phyloP scores from a whole-genome alignment of 768 basidiomycete species.

The Mycena indigotica region DNA sequence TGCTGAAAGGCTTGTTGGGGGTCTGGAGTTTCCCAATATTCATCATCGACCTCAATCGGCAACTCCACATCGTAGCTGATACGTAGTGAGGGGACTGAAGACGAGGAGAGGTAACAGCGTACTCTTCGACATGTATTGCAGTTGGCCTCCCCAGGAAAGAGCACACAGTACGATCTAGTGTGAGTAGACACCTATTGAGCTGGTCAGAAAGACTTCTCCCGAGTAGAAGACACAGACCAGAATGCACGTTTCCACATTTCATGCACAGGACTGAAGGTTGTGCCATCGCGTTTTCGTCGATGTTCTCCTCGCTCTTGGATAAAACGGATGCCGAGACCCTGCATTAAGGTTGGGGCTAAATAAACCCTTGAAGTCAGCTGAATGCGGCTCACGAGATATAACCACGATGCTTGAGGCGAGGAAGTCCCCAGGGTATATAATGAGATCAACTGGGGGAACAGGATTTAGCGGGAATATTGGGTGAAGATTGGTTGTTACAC shows the following conservation, averaged over 20 bases:
- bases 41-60: conserved; percentile 60
- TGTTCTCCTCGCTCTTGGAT: conserved; percentile 69
- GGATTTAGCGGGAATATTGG: not conserved
- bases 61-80: conserved; percentile 65
- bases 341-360: not conserved
- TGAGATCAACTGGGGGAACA: conserved; percentile 30
- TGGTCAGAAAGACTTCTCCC: no score
- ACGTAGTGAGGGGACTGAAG: not conserved
- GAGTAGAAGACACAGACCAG: conserved; percentile 37
- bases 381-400: conserved; percentile 35
- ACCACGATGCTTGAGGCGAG: conserved; percentile 57
- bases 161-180: conserved; percentile 38
- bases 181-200: conserved; percentile 36
- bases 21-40: conserved; percentile 49
- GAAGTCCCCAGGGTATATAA: conserved; percentile 44
- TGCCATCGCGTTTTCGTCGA: conserved; percentile 43
- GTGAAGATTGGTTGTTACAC: conserved; percentile 24
- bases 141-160: conserved; percentile 65
- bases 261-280: conserved; percentile 42
- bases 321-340: conserved; percentile 58
- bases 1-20: conserved; percentile 58
- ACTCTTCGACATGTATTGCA: conserved; percentile 74
- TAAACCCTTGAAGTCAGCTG: not conserved
- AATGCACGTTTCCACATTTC: conserved; percentile 66
- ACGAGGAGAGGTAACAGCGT: conserved; percentile 26